These are phyloP conservation scores for Ogataea paradorogensis DNA, from an alignment of 805 yeast genomes.

Conservation along the genomic window DNA sequence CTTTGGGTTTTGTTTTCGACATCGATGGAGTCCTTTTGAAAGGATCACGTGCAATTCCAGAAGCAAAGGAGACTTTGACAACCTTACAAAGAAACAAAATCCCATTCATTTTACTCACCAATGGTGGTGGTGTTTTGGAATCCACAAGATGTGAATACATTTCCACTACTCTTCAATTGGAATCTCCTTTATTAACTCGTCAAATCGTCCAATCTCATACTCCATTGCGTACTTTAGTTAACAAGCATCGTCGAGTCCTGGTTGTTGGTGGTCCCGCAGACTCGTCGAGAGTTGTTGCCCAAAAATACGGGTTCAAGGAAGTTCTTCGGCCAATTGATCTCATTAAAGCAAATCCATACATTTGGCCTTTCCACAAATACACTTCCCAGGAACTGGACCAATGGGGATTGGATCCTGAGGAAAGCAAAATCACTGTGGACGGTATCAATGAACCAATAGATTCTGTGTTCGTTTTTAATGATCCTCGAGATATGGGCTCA, in stretches of 20 bases:
- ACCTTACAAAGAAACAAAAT: conserved; percentile 48
- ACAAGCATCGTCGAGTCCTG: conserved; percentile 57
- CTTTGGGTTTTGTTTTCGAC: conserved; percentile 35
- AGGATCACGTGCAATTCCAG: conserved; percentile 64
- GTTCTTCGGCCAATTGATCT: conserved; percentile 75
- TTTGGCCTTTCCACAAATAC: conserved; percentile 69
- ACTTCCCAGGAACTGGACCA: conserved; percentile 41
- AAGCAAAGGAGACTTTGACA: conserved; percentile 54
- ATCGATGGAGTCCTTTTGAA: conserved; percentile 88
- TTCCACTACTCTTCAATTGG: conserved; percentile 39
- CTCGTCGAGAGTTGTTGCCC: conserved; percentile 72
- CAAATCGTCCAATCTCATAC: conserved; percentile 88
- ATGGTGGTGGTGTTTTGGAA: conserved; percentile 86
- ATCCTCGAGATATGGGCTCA: conserved; percentile 84
- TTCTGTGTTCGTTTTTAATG: conserved; percentile 80
- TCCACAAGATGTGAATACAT: conserved; percentile 53
- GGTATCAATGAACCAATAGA: conserved; percentile 50
- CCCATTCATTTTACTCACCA: conserved; percentile 83
- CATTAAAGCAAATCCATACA: conserved; percentile 51
- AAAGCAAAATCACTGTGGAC: conserved; percentile 26
- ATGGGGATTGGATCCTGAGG: conserved; percentile 38
- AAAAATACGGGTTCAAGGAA: conserved; percentile 70
- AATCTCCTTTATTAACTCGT: conserved; percentile 44
- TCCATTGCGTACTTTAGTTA: conserved; percentile 64
- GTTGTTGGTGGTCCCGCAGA: conserved; percentile 83